phyloP scores from a whole-genome alignment of 495 filamentous ascomycete genomes.

The Aspergillus coremiiformis region DNA sequence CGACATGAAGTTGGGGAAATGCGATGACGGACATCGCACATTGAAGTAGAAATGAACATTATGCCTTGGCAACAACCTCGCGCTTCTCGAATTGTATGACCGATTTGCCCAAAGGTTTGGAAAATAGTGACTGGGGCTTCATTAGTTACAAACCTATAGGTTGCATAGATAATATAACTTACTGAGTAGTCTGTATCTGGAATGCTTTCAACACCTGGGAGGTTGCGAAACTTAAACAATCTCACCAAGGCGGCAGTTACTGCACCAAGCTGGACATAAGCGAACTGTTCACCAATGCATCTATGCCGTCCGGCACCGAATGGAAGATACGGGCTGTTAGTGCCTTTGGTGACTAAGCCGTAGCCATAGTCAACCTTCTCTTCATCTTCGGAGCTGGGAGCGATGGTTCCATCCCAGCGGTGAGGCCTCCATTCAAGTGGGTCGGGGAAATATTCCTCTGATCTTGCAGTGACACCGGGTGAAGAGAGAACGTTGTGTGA shows the following conservation, averaged over 20 bases:
- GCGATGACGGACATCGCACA: not conserved
- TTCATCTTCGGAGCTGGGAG: constrained; percentile 27
- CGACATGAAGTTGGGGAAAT: not conserved
- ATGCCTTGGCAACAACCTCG: constrained; percentile 20
- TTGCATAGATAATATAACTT: constrained; percentile 8
- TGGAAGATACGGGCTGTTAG: constrained; percentile 48
- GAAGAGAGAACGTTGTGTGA: constrained; percentile 43
- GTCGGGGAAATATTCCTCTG: constrained; percentile 37
- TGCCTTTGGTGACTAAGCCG: constrained; percentile 43
- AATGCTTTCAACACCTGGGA: constrained; percentile 24
- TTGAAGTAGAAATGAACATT: constrained; percentile 3
- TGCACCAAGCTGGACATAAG: constrained; percentile 45
- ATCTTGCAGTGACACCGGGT: constrained; percentile 41
- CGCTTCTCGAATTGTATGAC: constrained; percentile 39
- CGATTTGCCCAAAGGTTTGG: constrained; percentile 40
- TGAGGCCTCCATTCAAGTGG: constrained; percentile 46
- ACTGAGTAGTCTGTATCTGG: constrained; percentile 47
- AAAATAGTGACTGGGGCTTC: constrained; percentile 39
- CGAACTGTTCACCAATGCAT: constrained; percentile 52
- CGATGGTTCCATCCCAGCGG: constrained; percentile 39
- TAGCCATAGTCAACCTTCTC: constrained; percentile 45
- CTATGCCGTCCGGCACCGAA: constrained; percentile 51
- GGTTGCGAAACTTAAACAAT: constrained; percentile 36
- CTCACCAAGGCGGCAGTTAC: constrained; percentile 43
- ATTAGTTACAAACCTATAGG: constrained; percentile 8